phyloP scores from a whole-genome alignment of 2,329 filamentous ascomycete species.

The Ascochyta viciae-villosae region DNA sequence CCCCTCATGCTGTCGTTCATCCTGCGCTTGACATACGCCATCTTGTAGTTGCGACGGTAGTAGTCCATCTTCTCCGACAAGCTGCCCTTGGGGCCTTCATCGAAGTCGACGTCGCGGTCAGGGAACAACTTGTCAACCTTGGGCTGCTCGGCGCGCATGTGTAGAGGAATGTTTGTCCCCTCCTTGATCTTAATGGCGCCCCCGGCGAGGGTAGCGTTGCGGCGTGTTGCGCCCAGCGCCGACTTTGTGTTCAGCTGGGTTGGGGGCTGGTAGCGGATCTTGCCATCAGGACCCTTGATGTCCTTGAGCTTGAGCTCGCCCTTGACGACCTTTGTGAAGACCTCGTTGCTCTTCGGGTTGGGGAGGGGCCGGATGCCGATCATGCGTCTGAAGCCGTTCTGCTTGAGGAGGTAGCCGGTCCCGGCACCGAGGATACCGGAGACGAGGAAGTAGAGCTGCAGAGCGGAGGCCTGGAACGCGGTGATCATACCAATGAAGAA shows the following conservation, averaged over 20 bases:
- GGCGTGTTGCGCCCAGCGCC: constrained; percentile 11
- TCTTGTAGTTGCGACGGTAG: constrained; percentile 36
- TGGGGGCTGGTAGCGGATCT: constrained; percentile 40
- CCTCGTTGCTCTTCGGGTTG: constrained; percentile 29
- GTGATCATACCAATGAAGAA: constrained; percentile 62
- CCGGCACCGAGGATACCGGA: constrained; percentile 50
- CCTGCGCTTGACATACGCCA: constrained; percentile 29
- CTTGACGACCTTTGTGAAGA: constrained; percentile 36
- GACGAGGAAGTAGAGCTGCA: constrained; percentile 69
- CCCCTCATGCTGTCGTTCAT: constrained; percentile 17
- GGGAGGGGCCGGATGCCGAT: constrained; percentile 46
- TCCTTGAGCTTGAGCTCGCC: constrained; percentile 36
- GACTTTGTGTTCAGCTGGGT: constrained; percentile 11
- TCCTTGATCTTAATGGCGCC: constrained; percentile 34
- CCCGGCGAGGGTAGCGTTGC: constrained; percentile 19
- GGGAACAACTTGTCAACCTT: constrained; percentile 24
- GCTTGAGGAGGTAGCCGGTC: constrained; percentile 51
- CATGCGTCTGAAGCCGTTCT: constrained; percentile 43
- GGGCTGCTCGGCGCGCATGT: constrained; percentile 26
- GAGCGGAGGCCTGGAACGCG: constrained; percentile 60
- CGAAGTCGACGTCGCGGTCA: constrained; percentile 33
- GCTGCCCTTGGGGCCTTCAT: constrained; percentile 29
- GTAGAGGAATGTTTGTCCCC: constrained; percentile 32
- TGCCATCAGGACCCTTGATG: constrained; percentile 34
- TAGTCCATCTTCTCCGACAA: constrained; percentile 33